These are phyloP conservation scores for Lyophyllum shimeji DNA, from an alignment of 768 basidiomycete species.

Conservation along the genomic window DNA sequence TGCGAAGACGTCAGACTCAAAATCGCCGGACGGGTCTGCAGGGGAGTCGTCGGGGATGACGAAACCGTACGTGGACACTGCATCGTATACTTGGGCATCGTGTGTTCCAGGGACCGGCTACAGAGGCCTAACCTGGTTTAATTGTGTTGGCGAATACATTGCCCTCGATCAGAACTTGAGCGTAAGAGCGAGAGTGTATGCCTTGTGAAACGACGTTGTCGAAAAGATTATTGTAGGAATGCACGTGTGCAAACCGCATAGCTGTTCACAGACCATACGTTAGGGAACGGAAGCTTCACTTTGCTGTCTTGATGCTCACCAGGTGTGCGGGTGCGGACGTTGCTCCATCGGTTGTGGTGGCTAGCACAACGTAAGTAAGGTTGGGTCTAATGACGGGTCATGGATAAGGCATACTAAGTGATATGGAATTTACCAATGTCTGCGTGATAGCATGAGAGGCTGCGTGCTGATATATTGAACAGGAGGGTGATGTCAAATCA, in stretches of 20 bases:
- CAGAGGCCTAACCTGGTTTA: constrained; percentile 14
- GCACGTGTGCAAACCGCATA: constrained; percentile 20
- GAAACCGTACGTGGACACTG: constrained; percentile 23
- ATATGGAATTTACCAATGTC: constrained; percentile 24
- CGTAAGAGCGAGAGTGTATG: constrained; percentile 20
- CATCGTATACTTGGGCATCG: neutral
- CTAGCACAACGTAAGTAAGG: neutral
- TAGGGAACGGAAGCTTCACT: neutral
- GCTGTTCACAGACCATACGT: constrained; percentile 3
- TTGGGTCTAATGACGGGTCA: neutral
- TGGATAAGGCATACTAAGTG: constrained; percentile 15
- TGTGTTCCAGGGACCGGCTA: neutral
- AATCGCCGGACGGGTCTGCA: constrained; percentile 17
- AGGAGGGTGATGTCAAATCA: neutral
- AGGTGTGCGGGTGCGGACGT: constrained; percentile 23
- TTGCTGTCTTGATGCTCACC: constrained; percentile 6
- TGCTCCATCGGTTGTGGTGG: constrained; percentile 23
- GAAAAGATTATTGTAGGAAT: constrained; percentile 22
- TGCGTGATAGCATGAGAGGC: neutral
- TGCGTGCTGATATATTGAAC: neutral
- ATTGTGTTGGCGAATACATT: constrained; percentile 21
- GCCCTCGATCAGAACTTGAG: constrained; percentile 23
- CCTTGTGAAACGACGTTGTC: constrained; percentile 22
- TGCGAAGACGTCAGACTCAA: constrained; percentile 22
- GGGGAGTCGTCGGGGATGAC: constrained; percentile 25